Evolutionary conservation across 176 grass and related monocot genomes (phyloP).

Genomic region (Lolium rigidum): DNA sequence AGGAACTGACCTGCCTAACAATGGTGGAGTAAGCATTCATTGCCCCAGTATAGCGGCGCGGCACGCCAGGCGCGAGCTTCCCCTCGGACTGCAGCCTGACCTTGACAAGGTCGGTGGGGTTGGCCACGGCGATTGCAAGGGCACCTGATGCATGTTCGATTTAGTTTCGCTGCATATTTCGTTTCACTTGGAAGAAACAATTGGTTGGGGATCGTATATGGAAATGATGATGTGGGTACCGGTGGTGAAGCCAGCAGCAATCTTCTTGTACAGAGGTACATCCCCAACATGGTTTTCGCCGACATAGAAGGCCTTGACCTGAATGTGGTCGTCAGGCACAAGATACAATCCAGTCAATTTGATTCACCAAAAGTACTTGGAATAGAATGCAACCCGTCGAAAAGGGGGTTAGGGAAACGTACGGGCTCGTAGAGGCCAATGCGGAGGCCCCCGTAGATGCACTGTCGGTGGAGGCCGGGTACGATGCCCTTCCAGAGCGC

Average conservation of each 20-base stretch:
- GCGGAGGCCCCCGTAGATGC: slow-evolving; percentile 88
- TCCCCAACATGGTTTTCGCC: slow-evolving; percentile 87
- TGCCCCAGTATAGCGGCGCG: slow-evolving; percentile 76
- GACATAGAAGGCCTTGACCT: slow-evolving; percentile 81
- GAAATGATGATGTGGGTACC: slow-evolving; percentile 48
- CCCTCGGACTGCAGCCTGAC: slow-evolving; percentile 91
- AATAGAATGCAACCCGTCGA: background rate
- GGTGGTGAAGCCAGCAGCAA: slow-evolving; percentile 83
- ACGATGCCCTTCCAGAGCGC: slow-evolving; percentile 95
- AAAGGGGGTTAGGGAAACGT: background rate
- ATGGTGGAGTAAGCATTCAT: slow-evolving; percentile 86
- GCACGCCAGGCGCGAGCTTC: slow-evolving; percentile 74
- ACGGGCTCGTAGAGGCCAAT: slow-evolving; percentile 89
- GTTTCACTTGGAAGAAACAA: background rate
- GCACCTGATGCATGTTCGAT: slow-evolving; percentile 59
- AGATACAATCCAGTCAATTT: background rate
- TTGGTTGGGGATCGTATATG: no score
- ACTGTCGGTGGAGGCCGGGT: slow-evolving; percentile 87
- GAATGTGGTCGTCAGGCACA: background rate
- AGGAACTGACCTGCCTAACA: slow-evolving; percentile 54
- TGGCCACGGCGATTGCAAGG: slow-evolving; percentile 81
- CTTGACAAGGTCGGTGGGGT: slow-evolving; percentile 97
- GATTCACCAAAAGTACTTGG: no score
- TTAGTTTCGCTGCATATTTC: background rate
- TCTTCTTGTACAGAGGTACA: slow-evolving; percentile 81